Base-by-base conservation (phyloP, 169 alveolate genomes). In the Plasmodium coatneyi region DNA sequence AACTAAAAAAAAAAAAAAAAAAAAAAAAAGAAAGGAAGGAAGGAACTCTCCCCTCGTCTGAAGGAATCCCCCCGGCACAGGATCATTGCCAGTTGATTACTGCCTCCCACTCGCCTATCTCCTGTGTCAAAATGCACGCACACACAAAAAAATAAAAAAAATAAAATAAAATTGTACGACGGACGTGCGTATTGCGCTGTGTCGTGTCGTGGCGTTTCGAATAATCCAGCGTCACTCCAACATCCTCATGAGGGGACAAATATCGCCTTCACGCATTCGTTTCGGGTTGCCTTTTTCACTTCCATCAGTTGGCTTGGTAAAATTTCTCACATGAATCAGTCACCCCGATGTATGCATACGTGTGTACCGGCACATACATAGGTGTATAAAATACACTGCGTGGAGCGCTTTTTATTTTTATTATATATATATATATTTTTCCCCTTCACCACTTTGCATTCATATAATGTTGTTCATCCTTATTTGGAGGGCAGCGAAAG, bases 1-100 rank as follows among this genome's bases (percentile, higher is more conserved):
- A 76, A 76, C 32, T 39, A 14, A 76, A 76, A 22, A 76, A 76
- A 76, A 76, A 28, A 74, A 74, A 74, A 5, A 28, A 72, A 72
- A 22, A 19, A 72, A 72, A 32, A 32, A 32, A 32, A 32, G 3
- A 32, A 32, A 32, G 3, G 3, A 32, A 32, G 3, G 3, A 32
- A 28, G 5, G 39, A 28, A 32, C n/a, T 30, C 80, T 71, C 46
- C 80, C 25, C 7, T 6, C 60, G 60, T 49, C 5, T 49, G 60
- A 5, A 0, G 60, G 5, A 49, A 49, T 49, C 60, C 60, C 12
- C 3, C 22, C 14, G 25, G 25, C 60, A 49, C 60, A 49, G 60
- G 60, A 49, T 49, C 22, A 49, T 49, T 49, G 60, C 60, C 22
- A 14, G 60, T 49, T 49, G 25, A 49, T 12, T 49, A 49, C 60